Base-by-base conservation (phyloP, 805 yeast species). In the Ogataea saltuana region DNA sequence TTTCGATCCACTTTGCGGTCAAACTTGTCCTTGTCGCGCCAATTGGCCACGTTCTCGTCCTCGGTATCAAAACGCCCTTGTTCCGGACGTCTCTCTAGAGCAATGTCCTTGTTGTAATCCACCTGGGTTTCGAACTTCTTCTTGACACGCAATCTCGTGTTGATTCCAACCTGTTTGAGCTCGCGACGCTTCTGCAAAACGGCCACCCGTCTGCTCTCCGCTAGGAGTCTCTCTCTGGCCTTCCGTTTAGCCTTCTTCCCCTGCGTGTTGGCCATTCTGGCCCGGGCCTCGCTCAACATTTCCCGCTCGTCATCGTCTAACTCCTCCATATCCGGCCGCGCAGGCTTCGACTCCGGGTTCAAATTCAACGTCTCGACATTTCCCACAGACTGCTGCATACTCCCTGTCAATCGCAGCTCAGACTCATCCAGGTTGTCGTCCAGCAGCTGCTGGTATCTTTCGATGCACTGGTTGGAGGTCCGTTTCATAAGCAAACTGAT, bases 161-260 rank as follows among this genome's bases (percentile, higher is more conserved):
- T 77, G 9, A 82, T 71, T 2, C 96, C 96, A 1, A 93, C 90
- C 36, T 82, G 84, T 56, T 88, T 85, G 60, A 88, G 67, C 50
- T 86, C 95, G 51, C 96, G 69, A 51, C 96, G 71, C 51, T 83
- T 85, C 53, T 89, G 95, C 10, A 91, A 58, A 44, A 82, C 67
- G 0, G 96, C 86, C 17, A 88, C 71, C 23, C 95, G 67, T 53
- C 80, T 75, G 45, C 88, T 85, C 57, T 89, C 95, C 38, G 82
- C 86, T 33, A 88, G 67, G 76, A 86, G 74, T 39, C 93, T 69
- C 60, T 91, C 98, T 44, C 97, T 71, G 2, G 83, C 87, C 59
- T 90, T 88, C 45, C 98, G 67, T 45, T 90, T 87, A 0, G 97
- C 97, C 63, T 91, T 91, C 53, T 90, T 89, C 46, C 98, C 99